A percentile compares a stretch with the other conserved stretches of the same genome.
Evolutionary conservation across 2,329 filamentous ascomycete genomes (phyloP).

Genomic region (Sarocladiaceae sp.): DNA sequence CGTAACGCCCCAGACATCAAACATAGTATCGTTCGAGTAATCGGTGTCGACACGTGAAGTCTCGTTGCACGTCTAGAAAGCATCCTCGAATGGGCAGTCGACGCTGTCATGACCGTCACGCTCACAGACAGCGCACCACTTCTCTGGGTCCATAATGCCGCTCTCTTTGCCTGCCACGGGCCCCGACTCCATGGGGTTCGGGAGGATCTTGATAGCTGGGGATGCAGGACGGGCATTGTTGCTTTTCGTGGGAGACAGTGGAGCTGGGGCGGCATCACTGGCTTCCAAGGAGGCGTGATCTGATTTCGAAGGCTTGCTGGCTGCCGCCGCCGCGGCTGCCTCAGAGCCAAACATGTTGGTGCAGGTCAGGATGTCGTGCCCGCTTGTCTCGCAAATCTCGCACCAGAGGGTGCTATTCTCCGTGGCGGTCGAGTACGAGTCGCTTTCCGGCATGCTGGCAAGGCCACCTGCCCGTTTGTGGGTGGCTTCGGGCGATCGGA

Average conservation of each 20-base stretch:
- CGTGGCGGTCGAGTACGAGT: constrained; percentile 61
- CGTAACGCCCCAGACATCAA: constrained; percentile 1
- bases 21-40: not conserved
- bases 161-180: constrained; percentile 74
- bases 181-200: constrained; percentile 58
- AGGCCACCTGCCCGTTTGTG: constrained; percentile 45
- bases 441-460: constrained; percentile 65
- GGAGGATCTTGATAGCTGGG: constrained; percentile 42
- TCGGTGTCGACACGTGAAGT: not conserved
- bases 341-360: constrained; percentile 73
- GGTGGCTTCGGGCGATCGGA: constrained; percentile 37
- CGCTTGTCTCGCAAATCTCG: constrained; percentile 87
- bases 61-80: constrained; percentile 40
- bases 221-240: constrained; percentile 30
- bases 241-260: constrained; percentile 45
- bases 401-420: constrained; percentile 78
- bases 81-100: constrained; percentile 87
- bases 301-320: not conserved
- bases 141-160: constrained; percentile 71
- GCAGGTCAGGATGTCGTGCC: constrained; percentile 92
- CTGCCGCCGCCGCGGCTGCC: constrained; percentile 21
- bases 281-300: not conserved
- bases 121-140: constrained; percentile 97
- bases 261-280: constrained; percentile 40
- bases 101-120: constrained; percentile 94